Base-by-base conservation (phyloP, 176 grass and related monocot species). In the Poa pratensis region DNA sequence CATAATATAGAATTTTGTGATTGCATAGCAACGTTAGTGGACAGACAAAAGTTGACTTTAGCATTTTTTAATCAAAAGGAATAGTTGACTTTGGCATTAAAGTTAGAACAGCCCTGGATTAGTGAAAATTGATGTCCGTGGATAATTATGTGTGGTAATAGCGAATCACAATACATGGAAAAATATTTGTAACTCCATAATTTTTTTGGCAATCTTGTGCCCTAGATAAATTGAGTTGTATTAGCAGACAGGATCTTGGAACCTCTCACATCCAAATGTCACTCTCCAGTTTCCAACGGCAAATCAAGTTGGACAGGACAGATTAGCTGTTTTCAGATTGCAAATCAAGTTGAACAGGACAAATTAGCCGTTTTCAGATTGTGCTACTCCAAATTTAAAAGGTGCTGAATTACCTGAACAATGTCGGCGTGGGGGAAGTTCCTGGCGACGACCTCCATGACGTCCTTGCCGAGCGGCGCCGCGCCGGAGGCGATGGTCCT, bases 381-480 rank as follows among this genome's bases (percentile, higher is more conserved):
- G 35, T 37, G 5, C 34, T 35, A 35, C 34, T 35, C 34, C 34
- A 35, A 35, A n/a, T n/a, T n/a, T n/a, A 35, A 35, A 1, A 35
- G 4, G 34, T 35, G 3, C 34, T 32, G 57, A 8, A 42, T 81
- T 75, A 98, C 95, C 95, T 98, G 93, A 76, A 71, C 82, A 60
- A 98, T 66, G 0, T 87, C 77, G 9, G 87, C 63, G 55, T 83
- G 18, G 16, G 89, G 89, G 60, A 98, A 88, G 30, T 90, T 90
- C 53, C 71, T 98, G 66, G 91, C 81, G 52, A 98, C 93, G n/a
- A 78, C 87, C 77, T 90, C 91, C 95, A 98, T 98, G 12, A 98
- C 87, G 61, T 98, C 93, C 91, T 95, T 98, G 67, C 95, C 85
- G 42, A 98, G 80, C 24, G 95, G 95, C 1, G 95, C 95, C 2